These are phyloP conservation scores for Cydonia oblonga DNA, from an alignment of 331 rosid species.

Conservation along the genomic window DNA sequence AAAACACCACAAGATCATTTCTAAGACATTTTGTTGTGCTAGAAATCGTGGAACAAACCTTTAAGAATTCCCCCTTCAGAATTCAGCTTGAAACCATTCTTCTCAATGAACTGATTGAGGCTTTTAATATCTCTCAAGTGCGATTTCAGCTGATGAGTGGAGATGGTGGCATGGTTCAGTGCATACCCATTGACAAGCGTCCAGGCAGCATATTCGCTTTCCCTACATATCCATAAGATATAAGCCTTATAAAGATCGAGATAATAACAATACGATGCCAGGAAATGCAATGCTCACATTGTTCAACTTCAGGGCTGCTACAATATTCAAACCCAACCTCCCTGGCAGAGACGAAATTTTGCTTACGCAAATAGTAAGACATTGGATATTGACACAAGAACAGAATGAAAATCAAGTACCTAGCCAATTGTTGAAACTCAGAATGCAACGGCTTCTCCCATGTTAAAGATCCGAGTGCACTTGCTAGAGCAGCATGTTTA, in stretches of 20 bases:
- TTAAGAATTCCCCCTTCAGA: conserved; percentile 86
- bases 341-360: not conserved
- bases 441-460: conserved; percentile 75
- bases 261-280: not conserved
- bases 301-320: not conserved
- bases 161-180: conserved; percentile 79
- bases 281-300: not conserved
- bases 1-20: not conserved
- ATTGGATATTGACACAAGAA: not conserved
- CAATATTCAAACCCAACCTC: not conserved
- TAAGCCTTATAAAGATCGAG: not conserved
- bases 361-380: not conserved
- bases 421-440: conserved; percentile 70
- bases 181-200: conserved; percentile 90
- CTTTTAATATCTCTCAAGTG: conserved; percentile 47
- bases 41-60: conserved; percentile 30
- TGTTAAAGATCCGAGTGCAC: conserved; percentile 67
- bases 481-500: conserved; percentile 78
- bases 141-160: conserved; percentile 70
- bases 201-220: conserved; percentile 99
- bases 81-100: conserved; percentile 63
- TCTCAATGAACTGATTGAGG: conserved; percentile 69
- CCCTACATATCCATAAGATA: conserved; percentile 33
- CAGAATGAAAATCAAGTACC: conserved; percentile 27
- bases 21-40: not conserved